phyloP scores from a whole-genome alignment of 2,329 filamentous ascomycete species.

The Diatrype stigma region DNA sequence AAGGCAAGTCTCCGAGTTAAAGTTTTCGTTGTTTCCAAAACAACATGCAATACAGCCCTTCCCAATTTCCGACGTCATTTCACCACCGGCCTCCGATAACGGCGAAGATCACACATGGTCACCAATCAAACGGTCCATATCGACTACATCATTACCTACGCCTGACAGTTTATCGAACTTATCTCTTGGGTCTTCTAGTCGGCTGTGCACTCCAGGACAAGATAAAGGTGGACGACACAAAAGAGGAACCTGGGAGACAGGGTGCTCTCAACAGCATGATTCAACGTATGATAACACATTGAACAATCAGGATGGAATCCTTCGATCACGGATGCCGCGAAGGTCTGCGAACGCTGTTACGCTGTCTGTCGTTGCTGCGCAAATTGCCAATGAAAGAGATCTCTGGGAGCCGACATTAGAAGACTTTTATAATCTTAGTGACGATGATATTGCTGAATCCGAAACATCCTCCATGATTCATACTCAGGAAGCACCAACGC shows the following conservation, averaged over 20 bases:
- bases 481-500: constrained; percentile 19
- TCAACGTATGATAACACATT: constrained; percentile 2
- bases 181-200: constrained; percentile 4
- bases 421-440: constrained; percentile 51
- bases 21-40: constrained; percentile 11
- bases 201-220: background rate
- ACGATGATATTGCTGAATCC: constrained; percentile 55
- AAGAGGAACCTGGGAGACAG: constrained; percentile 17
- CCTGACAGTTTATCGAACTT: constrained; percentile 7
- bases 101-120: constrained; percentile 10
- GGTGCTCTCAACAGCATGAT: constrained; percentile 20
- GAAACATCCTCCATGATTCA: constrained; percentile 15
- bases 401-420: constrained; percentile 48
- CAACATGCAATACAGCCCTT: constrained; percentile 7
- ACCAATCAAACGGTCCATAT: constrained; percentile 10
- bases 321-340: constrained; percentile 15
- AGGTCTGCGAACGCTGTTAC: constrained; percentile 24
- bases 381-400: constrained; percentile 27
- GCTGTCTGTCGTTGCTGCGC: constrained; percentile 20
- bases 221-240: background rate
- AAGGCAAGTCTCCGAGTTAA: constrained; percentile 5
- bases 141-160: constrained; percentile 10
- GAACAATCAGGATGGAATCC: constrained; percentile 6
- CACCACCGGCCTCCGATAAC: constrained; percentile 16
- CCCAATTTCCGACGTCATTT: constrained; percentile 8